Percentiles rank a stretch among this genome's conserved stretches.
These are phyloP conservation scores for Pittosporum tobira DNA, from an alignment of 129 eudicot species.

Conservation along the genomic window DNA sequence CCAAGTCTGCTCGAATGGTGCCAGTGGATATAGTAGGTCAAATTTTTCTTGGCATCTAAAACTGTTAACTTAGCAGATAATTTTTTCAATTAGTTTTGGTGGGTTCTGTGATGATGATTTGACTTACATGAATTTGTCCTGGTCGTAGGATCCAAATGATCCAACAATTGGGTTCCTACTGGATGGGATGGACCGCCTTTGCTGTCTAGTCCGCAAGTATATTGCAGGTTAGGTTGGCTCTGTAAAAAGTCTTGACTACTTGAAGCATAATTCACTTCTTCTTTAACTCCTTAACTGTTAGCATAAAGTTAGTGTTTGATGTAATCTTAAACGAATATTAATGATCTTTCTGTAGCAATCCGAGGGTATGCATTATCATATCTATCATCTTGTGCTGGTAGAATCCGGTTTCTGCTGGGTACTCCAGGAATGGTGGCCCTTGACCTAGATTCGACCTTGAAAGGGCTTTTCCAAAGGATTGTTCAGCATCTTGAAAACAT, in stretches of 20 bases:
- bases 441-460: conserved; percentile 76
- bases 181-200: conserved; percentile 97
- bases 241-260: background rate
- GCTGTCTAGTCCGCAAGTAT: conserved; percentile 98
- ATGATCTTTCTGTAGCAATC: conserved; percentile 55
- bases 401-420: conserved; percentile 80
- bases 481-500: conserved; percentile 93
- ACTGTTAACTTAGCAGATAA: background rate
- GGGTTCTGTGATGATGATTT: conserved; percentile 11
- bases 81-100: background rate
- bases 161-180: conserved; percentile 92
- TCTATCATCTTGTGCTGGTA: conserved; percentile 87
- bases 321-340: conserved; percentile 7
- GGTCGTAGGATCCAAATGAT: conserved; percentile 90
- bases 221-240: conserved; percentile 66
- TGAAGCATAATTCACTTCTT: too few species aligned
- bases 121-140: conserved; percentile 14
- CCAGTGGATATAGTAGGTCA: conserved; percentile 76
- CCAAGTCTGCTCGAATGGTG: conserved; percentile 60
- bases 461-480: conserved; percentile 89
- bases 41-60: background rate
- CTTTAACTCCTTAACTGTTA: too few species aligned
- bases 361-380: conserved; percentile 96
- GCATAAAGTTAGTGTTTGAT: background rate
- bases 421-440: conserved; percentile 99